A percentile compares a stretch with the other conserved stretches of the same genome.
These are phyloP conservation scores for Lactarius deliciosus DNA, from an alignment of 768 basidiomycete genomes.

Conservation along the genomic window DNA sequence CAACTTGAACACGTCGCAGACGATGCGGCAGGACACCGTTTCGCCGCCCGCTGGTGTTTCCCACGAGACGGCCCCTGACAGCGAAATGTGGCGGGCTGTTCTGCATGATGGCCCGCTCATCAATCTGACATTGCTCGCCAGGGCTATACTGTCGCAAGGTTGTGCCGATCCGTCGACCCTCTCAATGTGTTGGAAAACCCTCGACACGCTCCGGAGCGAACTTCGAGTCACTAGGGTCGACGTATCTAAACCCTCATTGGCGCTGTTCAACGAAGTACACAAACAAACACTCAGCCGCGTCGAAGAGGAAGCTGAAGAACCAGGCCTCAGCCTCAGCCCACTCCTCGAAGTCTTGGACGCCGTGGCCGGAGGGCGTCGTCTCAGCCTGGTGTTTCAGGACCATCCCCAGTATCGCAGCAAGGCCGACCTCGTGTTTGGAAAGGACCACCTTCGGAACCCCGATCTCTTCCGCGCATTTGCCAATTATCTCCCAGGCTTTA, in stretches of 20 bases:
- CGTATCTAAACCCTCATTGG: background rate
- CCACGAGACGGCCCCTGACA: background rate
- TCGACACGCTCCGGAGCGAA: conserved; percentile 12
- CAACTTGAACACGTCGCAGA: too few relatives aligned
- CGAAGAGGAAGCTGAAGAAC: background rate
- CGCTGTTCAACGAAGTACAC: background rate
- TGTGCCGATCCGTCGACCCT: background rate
- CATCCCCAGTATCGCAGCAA: background rate
- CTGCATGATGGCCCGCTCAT: conserved; percentile 12
- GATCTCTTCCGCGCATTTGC: conserved; percentile 12
- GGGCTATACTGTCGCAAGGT: background rate
- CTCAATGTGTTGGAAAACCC: conserved; percentile 17
- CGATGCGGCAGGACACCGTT: background rate
- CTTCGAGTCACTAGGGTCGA: background rate
- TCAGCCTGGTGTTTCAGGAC: background rate
- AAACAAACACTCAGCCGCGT: background rate
- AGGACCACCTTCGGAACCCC: conserved; percentile 12
- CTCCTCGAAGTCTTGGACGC: background rate
- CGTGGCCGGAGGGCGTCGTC: background rate
- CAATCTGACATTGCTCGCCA: conserved; percentile 9
- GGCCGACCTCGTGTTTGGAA: conserved; percentile 6
- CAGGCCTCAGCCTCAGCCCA: background rate
- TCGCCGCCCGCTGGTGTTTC: background rate
- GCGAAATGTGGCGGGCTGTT: background rate
- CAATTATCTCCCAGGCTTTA: conserved; percentile 2